These are phyloP conservation scores for Clarireedia homoeocarpa DNA, from an alignment of 2,329 filamentous ascomycete genomes.

Conservation along the genomic window DNA sequence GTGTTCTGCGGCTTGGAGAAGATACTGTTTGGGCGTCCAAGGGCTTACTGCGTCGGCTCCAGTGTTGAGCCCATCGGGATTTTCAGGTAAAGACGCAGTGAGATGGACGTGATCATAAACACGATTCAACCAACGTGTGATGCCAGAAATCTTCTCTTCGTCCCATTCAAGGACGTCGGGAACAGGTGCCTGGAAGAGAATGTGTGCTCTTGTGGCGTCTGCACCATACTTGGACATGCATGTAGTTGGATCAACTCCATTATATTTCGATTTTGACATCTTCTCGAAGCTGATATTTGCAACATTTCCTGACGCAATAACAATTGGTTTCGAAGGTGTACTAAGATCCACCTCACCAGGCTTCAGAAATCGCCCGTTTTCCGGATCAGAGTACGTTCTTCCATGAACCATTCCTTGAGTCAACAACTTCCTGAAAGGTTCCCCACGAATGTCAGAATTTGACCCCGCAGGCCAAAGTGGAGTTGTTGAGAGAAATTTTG, in stretches of 20 bases:
- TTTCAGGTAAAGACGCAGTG: not conserved
- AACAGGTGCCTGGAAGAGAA: constrained; percentile 82
- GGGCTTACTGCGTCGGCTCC: not conserved
- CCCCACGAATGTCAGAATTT: constrained; percentile 39
- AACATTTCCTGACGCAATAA: constrained; percentile 51
- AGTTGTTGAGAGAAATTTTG: constrained; percentile 68
- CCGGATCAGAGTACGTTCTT: constrained; percentile 69
- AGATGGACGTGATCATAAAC: constrained; percentile 33
- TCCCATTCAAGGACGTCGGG: constrained; percentile 84
- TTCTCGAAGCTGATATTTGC: constrained; percentile 71
- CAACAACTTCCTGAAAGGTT: constrained; percentile 76
- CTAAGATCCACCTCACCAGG: constrained; percentile 65
- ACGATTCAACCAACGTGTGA: constrained; percentile 71
- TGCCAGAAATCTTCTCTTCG: constrained; percentile 69
- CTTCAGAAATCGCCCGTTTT: constrained; percentile 67
- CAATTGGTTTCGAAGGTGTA: constrained; percentile 46
- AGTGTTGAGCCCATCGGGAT: not conserved
- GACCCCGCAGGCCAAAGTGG: constrained; percentile 37
- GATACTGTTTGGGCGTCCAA: not conserved
- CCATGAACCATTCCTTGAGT: constrained; percentile 93
- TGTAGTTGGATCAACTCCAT: constrained; percentile 73
- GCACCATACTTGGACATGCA: constrained; percentile 71
- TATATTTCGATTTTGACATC: constrained; percentile 94
- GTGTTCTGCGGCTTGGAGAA: not conserved
- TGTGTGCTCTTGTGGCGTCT: constrained; percentile 77